Evolutionary conservation across 352 stramenopile species (phyloP).

Genomic region (Globisporangium solare): DNA sequence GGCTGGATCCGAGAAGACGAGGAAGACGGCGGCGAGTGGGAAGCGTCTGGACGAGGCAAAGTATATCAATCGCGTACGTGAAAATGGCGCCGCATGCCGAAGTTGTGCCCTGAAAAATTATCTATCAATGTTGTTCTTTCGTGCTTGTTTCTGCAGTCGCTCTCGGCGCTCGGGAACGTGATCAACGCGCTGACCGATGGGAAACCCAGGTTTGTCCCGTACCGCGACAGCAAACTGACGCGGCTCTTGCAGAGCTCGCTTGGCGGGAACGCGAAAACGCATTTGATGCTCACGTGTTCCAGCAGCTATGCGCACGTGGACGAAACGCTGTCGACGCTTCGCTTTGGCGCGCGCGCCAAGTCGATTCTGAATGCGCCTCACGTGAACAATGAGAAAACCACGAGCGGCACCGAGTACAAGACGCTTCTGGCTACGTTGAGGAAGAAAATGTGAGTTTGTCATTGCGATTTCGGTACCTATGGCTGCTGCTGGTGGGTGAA

Average conservation of each 20-base stretch:
- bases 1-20: constrained; percentile 59
- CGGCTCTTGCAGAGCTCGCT: constrained; percentile 83
- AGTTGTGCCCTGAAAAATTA: too few relatives aligned
- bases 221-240: constrained; percentile 88
- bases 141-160: constrained; percentile 39
- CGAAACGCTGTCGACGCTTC: constrained; percentile 85
- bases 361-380: constrained; percentile 66
- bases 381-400: constrained; percentile 58
- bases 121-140: neutral
- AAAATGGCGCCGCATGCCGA: too few relatives aligned
- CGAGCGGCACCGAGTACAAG: constrained; percentile 15
- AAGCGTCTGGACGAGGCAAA: constrained; percentile 65
- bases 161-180: constrained; percentile 66
- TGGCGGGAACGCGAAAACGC: constrained; percentile 84
- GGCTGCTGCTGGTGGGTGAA: constrained; percentile 67
- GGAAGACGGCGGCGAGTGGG: constrained; percentile 48
- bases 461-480: too few relatives aligned
- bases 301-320: constrained; percentile 30
- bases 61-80: constrained; percentile 59
- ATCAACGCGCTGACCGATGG: constrained; percentile 56
- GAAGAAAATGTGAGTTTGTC: constrained; percentile 46
- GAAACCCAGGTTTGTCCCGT: constrained; percentile 53
- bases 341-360: constrained; percentile 88
- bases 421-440: constrained; percentile 41
- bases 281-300: constrained; percentile 73